Conservation (phyloP, 1,284 basidiomycete genomes). For the Malassezia cuniculi region DNA sequence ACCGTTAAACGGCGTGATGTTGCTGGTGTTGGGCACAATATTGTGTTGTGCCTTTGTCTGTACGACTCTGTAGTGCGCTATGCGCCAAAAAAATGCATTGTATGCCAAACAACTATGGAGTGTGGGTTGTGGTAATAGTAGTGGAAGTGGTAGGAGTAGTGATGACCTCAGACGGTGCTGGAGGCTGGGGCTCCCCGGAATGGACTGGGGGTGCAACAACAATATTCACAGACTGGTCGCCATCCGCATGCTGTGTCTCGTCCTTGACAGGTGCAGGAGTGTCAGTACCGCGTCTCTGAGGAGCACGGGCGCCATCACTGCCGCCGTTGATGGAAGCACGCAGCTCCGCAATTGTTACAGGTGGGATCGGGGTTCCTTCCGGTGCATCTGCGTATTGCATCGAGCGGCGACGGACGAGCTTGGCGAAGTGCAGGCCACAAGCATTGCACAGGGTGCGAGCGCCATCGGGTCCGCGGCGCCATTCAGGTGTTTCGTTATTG, state of each 20-base stretch:
- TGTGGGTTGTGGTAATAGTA: background rate
- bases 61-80: too few species aligned
- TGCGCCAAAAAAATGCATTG: too few species aligned
- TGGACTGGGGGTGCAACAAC: too few species aligned
- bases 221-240: too few species aligned
- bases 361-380: constrained; percentile 17
- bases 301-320: constrained; percentile 17
- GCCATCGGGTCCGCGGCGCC: constrained; percentile 40
- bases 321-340: constrained; percentile 29
- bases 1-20: constrained; percentile 58
- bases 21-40: constrained; percentile 3
- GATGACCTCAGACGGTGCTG: too few species aligned
- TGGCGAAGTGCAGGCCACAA: constrained; percentile 33
- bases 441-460: constrained; percentile 43
- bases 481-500: constrained; percentile 37
- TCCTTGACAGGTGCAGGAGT: too few species aligned
- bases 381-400: constrained; percentile 19
- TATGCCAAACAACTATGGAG: too few species aligned
- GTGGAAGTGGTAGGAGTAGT: background rate
- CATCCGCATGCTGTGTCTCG: too few species aligned
- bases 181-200: too few species aligned
- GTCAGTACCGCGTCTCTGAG: too few species aligned
- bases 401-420: constrained; percentile 28
- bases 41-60: background rate
- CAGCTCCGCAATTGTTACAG: constrained; percentile 27